Evolutionary conservation across 2,329 filamentous ascomycete species (phyloP).

Genomic region (Colletotrichum zoysiae): DNA sequence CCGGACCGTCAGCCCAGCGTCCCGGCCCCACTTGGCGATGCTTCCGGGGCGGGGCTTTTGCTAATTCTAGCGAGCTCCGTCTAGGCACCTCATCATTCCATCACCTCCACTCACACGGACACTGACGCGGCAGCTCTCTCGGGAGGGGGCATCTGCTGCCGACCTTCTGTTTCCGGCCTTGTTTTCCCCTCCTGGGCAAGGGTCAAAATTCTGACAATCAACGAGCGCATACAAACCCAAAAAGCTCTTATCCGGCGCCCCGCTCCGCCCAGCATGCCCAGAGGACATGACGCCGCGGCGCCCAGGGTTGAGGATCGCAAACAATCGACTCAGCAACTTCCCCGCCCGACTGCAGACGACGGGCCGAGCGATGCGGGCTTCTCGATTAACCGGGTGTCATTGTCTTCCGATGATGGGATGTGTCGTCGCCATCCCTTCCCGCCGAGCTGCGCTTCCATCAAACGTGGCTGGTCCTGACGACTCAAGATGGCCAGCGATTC

Average conservation of each 20-base stretch:
- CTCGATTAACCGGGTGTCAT: constrained; percentile 1
- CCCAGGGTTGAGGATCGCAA: neutral
- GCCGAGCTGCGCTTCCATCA: neutral
- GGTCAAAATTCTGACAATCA: neutral
- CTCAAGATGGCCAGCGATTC: neutral
- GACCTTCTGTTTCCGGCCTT: neutral
- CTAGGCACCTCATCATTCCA: constrained; percentile 2
- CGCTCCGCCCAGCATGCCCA: neutral
- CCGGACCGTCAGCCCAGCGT: constrained; percentile 13
- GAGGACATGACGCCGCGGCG: neutral
- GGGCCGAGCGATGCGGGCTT: constrained; percentile 7
- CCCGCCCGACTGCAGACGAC: constrained; percentile 4
- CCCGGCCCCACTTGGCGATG: constrained; percentile 12
- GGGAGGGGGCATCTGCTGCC: neutral
- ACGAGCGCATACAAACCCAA: neutral
- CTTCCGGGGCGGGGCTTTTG: constrained; percentile 14
- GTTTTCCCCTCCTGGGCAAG: neutral
- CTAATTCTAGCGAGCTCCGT: neutral
- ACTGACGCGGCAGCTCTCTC: neutral
- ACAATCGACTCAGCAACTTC: neutral
- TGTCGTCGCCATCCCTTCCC: neutral
- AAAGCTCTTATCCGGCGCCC: neutral
- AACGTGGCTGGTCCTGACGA: neutral
- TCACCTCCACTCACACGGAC: constrained; percentile 13
- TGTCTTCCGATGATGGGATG: constrained; percentile 4